Evolutionary conservation across 2,329 filamentous ascomycete genomes (phyloP), one percentile per base, ranked within the genome.

Genomic region (Alternaria longipes): DNA sequence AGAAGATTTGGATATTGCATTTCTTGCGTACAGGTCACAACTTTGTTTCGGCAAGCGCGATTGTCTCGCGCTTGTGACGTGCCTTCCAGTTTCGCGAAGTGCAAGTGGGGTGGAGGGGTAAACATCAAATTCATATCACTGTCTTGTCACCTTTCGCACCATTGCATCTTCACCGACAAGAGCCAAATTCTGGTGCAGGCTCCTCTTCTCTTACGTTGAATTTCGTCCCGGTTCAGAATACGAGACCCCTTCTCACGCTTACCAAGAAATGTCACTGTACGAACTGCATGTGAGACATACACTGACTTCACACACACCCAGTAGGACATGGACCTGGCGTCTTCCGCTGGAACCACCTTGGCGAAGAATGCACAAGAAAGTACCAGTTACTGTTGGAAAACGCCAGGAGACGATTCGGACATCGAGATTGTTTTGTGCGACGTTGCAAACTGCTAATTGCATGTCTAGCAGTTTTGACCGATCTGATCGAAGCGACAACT

Each of bases 71-170:
- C 8, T 20, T 40, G 38, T 20, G n/a, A 40, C n/a, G 38, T n/a
- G 18, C n/a, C 38, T 40, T 11, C n/a, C 45, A 22, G 8, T 34
- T 34, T 34, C 7, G 45, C 18, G 45, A 40, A 28, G 42, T 34
- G 53, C 24, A 52, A 28, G 53, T 34, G 53, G 53, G 53, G 53
- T 47, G 20, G 53, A 56, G 44, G 54, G 54, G 44, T 49, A 47
- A 54, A 54, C 20, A n/a, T 54, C 28, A 22, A 32, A 34, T 20
- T 54, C 26, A 24, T 6, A 22, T 1, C 34, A 52, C 9, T 18
- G n/a, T 12, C 49, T 16, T 5, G 16, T 8, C 22, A 24, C 12
- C 34, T 40, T 12, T 14, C 34, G 22, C 46, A 3, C 12, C 18
- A 11, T 30, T 11, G 2, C 3, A n/a, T 49, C 4, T 16, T 7